Base-by-base conservation (phyloP, 768 basidiomycete genomes). In the Podaxis sp. region DNA sequence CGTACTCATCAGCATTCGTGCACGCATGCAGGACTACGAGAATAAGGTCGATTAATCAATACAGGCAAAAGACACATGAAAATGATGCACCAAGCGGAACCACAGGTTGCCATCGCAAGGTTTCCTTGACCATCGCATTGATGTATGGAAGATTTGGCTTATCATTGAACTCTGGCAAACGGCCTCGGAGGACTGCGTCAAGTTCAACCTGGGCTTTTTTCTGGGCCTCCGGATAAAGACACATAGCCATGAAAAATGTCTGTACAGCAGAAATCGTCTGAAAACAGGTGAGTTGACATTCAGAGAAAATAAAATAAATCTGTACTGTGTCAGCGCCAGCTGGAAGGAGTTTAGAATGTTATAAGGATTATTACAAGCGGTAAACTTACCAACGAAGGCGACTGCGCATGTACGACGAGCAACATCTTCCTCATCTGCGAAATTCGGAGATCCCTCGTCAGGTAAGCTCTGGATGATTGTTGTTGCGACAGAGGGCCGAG, bases 161-260 rank as follows among this genome's bases (percentile, higher is more conserved):
- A 44, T 74, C 73, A 17, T 64, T 59, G 40, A 70, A 63, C n/a
- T 62, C 67, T 2, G 75, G 75, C 6, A 75, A 64, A 12, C 73
- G 62, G 28, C 66, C 71, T 36, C 73, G 76, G 11, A 79, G 22
- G 4, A 78, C 66, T 2, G 57, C 61, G 57, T 80, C 79, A 12
- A 81, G 55, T 62, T 80, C 76, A 15, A 72, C 68, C 49, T 80
- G 79, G 1, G 72, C 75, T 38, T 62, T 66, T 38, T 61, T 65
- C 53, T 72, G 70, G 0, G 70, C 64, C 8, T 71, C 72, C 11
- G 74, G 73, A 56, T 72, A 58, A 5, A 65, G 54, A 1, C 68
- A 58, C 66, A 76, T 70, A 3, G 70, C 66, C 15, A 74, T 51
- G 59, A 74, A 64, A 64, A 71, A 73, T 0, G 70, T 46, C 17